These are phyloP conservation scores for Oidium heveae DNA, from an alignment of 2,329 filamentous ascomycete species.

Conservation along the genomic window DNA sequence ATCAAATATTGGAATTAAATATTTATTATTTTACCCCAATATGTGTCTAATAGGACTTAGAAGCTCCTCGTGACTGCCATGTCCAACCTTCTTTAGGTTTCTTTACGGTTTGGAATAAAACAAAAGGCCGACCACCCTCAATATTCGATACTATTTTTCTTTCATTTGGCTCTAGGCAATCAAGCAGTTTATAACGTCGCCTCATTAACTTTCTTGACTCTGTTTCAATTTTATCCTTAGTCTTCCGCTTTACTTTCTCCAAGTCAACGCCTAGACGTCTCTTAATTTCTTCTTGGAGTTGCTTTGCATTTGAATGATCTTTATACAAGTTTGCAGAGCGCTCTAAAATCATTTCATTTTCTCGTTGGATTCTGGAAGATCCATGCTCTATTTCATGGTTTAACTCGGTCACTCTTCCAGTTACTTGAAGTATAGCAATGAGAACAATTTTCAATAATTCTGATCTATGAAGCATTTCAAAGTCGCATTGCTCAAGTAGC, in stretches of 20 bases:
- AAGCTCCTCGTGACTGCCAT: background rate
- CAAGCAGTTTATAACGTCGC: background rate
- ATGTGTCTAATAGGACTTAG: background rate
- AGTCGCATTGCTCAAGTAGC: background rate
- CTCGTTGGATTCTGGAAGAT: background rate
- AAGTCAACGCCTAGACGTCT: background rate
- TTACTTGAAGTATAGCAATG: background rate
- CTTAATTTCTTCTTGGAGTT: background rate
- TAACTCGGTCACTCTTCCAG: background rate
- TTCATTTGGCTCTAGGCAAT: background rate
- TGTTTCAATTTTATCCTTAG: background rate
- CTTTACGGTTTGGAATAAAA: background rate
- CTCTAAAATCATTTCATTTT: background rate
- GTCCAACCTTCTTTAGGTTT: background rate
- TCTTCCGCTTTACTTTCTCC: background rate
- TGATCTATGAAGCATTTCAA: background rate
- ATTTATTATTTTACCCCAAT: too few species aligned
- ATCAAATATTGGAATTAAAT: too few species aligned
- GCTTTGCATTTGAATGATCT: background rate
- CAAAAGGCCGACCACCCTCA: background rate
- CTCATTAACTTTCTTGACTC: background rate
- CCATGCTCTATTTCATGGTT: background rate
- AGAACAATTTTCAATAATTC: background rate
- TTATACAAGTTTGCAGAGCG: background rate
- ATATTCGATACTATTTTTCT: background rate